Evolutionary conservation across 2,329 filamentous ascomycete genomes (phyloP).

Genomic region (Leptographium radiaticola): DNA sequence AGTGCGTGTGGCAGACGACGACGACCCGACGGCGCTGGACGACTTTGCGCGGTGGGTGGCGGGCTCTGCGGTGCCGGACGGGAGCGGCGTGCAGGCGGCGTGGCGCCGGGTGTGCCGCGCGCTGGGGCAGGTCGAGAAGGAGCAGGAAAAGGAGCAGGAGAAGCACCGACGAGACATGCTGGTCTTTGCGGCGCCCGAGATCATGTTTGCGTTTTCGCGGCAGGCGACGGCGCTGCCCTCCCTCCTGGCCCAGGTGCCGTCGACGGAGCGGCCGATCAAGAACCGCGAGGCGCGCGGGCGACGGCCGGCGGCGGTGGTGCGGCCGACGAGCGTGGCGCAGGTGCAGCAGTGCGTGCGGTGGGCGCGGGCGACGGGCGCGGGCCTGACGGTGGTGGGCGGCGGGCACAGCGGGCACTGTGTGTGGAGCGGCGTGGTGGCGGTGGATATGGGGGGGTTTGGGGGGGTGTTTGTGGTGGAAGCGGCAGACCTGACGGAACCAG

Average conservation of each 20-base stretch:
- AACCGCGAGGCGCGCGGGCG: slow-evolving; percentile 34
- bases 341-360: slow-evolving; percentile 43
- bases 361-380: slow-evolving; percentile 32
- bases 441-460: slow-evolving; percentile 47
- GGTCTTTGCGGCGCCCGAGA: slow-evolving; percentile 32
- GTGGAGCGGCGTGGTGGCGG: slow-evolving; percentile 33
- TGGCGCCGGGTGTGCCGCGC: slow-evolving; percentile 41
- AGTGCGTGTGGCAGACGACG: slow-evolving; percentile 28
- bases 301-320: slow-evolving; percentile 28
- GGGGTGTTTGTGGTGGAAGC: slow-evolving; percentile 29
- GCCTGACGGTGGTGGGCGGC: slow-evolving; percentile 41
- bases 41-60: background rate
- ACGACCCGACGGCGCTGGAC: slow-evolving; percentile 26
- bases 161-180: slow-evolving; percentile 23
- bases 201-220: slow-evolving; percentile 37
- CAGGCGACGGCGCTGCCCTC: slow-evolving; percentile 29
- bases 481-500: too few species aligned
- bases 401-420: slow-evolving; percentile 48
- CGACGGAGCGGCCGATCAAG: slow-evolving; percentile 25
- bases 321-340: slow-evolving; percentile 31
- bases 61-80: background rate
- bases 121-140: slow-evolving; percentile 22
- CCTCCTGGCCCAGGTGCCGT: slow-evolving; percentile 28
- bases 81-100: slow-evolving; percentile 15
- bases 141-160: slow-evolving; percentile 17